phyloP scores from a whole-genome alignment of 176 grass and related monocot species.

The Triticum monococcum region DNA sequence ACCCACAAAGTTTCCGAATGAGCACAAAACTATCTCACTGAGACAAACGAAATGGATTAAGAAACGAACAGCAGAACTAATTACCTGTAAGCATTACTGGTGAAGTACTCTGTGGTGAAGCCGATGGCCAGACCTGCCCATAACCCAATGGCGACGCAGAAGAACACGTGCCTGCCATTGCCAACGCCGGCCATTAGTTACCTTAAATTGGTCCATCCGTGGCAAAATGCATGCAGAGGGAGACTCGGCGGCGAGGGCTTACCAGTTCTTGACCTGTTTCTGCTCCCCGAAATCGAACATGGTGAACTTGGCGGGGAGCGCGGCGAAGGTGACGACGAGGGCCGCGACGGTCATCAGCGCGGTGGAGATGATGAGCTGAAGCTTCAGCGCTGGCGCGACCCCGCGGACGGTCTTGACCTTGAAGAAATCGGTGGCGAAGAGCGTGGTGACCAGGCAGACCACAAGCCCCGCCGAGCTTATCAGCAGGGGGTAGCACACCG shows the following conservation, averaged over 20 bases:
- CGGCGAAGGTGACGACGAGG: constrained; percentile 43
- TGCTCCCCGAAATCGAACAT: constrained; percentile 57
- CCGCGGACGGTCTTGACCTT: constrained; percentile 47
- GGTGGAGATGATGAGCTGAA: constrained; percentile 63
- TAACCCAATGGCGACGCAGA: neutral
- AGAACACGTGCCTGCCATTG: neutral
- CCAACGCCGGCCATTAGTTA: neutral
- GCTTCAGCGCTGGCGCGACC: constrained; percentile 51
- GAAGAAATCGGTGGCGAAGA: constrained; percentile 48
- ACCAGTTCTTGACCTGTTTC: constrained; percentile 69
- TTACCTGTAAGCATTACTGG: constrained; percentile 62
- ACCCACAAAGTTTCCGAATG: neutral
- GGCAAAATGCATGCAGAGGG: neutral
- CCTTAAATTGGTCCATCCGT: neutral
- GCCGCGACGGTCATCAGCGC: constrained; percentile 55
- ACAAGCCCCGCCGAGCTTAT: constrained; percentile 63
- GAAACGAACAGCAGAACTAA: neutral
- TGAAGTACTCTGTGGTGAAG: neutral
- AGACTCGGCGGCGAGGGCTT: neutral
- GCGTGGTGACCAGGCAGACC: constrained; percentile 65
- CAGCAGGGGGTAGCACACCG: constrained; percentile 56
- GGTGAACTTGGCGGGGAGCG: constrained; percentile 52
- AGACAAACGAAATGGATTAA: no score
- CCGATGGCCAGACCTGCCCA: neutral
- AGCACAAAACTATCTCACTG: no score